phyloP scores from a whole-genome alignment of 805 yeast genomes.

The Starmerella potacharoeniae region DNA sequence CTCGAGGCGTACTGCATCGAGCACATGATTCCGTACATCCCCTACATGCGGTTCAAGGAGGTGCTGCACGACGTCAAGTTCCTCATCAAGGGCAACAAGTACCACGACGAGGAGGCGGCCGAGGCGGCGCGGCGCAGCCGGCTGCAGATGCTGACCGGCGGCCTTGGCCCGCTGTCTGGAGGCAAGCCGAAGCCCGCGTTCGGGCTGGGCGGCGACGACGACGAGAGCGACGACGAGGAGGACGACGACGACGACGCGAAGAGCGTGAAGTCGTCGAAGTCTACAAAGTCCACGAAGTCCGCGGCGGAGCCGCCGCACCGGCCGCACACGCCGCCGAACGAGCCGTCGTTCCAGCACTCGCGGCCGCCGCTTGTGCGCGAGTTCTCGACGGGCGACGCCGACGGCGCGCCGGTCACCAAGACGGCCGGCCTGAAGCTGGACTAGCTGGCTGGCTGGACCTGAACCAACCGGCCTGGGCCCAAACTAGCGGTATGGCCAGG shows the following conservation, averaged over 20 bases:
- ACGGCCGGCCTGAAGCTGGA: background rate
- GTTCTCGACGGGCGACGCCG: conserved; percentile 16
- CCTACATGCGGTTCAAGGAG: conserved; percentile 34
- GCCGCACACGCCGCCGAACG: conserved; percentile 18
- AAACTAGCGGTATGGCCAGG: no score
- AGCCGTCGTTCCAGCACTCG: conserved; percentile 10
- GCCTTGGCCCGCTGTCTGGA: conserved; percentile 20
- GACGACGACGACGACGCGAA: conserved; percentile 1
- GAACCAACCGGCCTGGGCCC: no score
- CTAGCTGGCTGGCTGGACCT: background rate
- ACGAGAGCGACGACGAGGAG: conserved; percentile 14
- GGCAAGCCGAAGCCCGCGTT: conserved; percentile 15
- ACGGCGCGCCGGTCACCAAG: background rate
- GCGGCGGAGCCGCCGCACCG: conserved; percentile 5
- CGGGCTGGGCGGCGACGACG: conserved; percentile 13
- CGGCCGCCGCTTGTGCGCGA: conserved; percentile 19
- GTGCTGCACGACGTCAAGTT: conserved; percentile 29
- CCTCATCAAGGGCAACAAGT: conserved; percentile 24
- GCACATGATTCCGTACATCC: conserved; percentile 33
- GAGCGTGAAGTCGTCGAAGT: background rate
- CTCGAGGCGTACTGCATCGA: conserved; percentile 34
- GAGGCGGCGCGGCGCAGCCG: conserved; percentile 16
- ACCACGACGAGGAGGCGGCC: conserved; percentile 24
- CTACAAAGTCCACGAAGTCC: background rate
- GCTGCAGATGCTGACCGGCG: conserved; percentile 22